Base-by-base conservation (phyloP, 1,139 yeast genomes). In the Suhomyces anneliseae region DNA sequence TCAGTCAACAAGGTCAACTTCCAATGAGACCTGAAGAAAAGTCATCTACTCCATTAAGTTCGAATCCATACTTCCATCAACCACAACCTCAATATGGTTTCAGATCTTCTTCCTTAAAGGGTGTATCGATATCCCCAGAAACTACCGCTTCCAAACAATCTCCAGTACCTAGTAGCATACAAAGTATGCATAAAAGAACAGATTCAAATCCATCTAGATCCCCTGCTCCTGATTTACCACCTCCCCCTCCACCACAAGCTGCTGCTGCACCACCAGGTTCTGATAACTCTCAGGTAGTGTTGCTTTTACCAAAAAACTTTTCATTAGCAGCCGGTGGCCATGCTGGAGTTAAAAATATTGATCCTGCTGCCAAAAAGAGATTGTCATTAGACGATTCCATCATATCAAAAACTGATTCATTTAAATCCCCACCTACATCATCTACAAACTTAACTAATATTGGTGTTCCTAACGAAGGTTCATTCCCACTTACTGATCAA, bases 271-370 rank as follows among this genome's bases (percentile, higher is more conserved):
- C 24, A 19, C 24, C 24, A 19, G 14, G 41, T 33, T 43, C 54
- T 33, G 46, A 45, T 14, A 58, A 56, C 43, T 55, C 65, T 10
- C 73, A 68, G 48, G 79, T 79, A 8, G 74, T 76, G 8, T 63
- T 76, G 43, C 61, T 76, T 35, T 60, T 76, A 36, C 81, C 81
- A 1, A 76, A 72, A 56, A 76, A 76, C 53, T 76, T 74, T 50
- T 69, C 79, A 3, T 58, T 72, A 14, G 62, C 69, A 1, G 56
- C 60, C 2, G 61, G 60, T 3, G 46, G 52, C 5, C 45, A 37
- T 24, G 42, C 57, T 7, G 42, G 33, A 4, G 24, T 27, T 8
- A 38, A 38, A 8, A 27, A 29, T n/a, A 6, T 38, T 24, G 42
- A 35, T 15, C 27, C 36, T 32, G n/a, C 44, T 11, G 9, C 12